Conservation (phyloP, 805 yeast genomes). For the Saccharomycopsis sp. region DNA sequence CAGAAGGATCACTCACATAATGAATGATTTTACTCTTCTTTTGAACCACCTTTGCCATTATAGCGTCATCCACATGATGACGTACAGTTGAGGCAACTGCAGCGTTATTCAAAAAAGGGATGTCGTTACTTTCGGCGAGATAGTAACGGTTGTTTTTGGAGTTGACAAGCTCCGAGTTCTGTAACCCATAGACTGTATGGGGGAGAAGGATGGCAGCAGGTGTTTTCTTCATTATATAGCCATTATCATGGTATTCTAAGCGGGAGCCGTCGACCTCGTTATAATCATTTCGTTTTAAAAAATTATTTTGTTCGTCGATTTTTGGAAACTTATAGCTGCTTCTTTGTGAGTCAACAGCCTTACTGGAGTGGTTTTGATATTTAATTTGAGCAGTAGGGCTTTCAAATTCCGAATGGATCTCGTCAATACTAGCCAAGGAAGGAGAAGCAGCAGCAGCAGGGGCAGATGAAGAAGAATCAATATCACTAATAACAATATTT, state of each 20-base stretch:
- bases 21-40: neutral
- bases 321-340: neutral
- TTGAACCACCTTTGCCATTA: neutral
- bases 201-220: neutral
- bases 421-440: neutral
- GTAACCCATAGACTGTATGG: neutral
- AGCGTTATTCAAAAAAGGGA: neutral
- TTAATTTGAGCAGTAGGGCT: neutral
- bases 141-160: neutral
- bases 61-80: neutral
- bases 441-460: neutral
- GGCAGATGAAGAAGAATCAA: neutral
- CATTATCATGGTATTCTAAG: neutral
- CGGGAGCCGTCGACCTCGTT: neutral
- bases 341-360: neutral
- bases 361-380: neutral
- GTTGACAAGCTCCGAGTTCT: neutral
- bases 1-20: neutral
- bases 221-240: neutral
- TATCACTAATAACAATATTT: neutral
- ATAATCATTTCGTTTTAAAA: neutral
- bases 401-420: neutral
- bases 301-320: neutral
- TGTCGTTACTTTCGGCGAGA: neutral
- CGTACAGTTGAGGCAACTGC: neutral